Evolutionary conservation across 768 basidiomycete genomes (phyloP).

Genomic region (Cystobasidium ongulense): DNA sequence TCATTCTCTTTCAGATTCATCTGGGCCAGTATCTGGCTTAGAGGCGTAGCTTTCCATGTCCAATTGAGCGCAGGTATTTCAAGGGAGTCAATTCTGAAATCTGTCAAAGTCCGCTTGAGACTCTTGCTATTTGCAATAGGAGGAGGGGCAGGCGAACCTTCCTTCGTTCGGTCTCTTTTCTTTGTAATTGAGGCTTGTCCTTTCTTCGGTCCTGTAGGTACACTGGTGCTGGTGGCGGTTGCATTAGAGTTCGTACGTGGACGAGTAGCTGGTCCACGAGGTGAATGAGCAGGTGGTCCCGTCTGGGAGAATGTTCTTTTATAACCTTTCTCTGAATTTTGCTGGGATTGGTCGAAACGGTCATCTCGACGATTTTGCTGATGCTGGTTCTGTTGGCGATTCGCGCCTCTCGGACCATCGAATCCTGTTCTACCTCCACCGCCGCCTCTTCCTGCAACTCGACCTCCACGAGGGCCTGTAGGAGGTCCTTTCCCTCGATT

Average conservation of each 20-base stretch:
- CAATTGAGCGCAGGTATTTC: constrained; percentile 73
- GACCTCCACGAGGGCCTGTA: background rate
- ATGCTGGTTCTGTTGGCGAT: background rate
- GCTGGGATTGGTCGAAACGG: background rate
- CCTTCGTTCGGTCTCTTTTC: background rate
- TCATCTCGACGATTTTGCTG: background rate
- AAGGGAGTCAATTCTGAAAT: constrained; percentile 92
- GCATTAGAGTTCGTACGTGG: background rate
- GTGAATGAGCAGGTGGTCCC: background rate
- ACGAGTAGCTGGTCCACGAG: background rate
- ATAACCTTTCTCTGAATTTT: background rate
- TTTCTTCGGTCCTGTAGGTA: background rate
- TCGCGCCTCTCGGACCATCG: background rate
- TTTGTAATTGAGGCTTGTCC: background rate
- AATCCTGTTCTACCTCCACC: background rate
- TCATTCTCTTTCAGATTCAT: constrained; percentile 40
- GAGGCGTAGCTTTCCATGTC: constrained; percentile 56
- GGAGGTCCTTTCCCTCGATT: background rate
- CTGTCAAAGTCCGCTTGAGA: constrained; percentile 62
- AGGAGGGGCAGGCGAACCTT: constrained; percentile 1
- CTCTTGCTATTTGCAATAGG: background rate
- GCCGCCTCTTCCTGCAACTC: background rate
- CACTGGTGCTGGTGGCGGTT: background rate
- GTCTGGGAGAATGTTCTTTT: background rate
- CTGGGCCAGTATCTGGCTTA: constrained; percentile 30